These are phyloP conservation scores for Chaetomium sp. DNA, from an alignment of 2,329 filamentous ascomycete species.

Conservation along the genomic window DNA sequence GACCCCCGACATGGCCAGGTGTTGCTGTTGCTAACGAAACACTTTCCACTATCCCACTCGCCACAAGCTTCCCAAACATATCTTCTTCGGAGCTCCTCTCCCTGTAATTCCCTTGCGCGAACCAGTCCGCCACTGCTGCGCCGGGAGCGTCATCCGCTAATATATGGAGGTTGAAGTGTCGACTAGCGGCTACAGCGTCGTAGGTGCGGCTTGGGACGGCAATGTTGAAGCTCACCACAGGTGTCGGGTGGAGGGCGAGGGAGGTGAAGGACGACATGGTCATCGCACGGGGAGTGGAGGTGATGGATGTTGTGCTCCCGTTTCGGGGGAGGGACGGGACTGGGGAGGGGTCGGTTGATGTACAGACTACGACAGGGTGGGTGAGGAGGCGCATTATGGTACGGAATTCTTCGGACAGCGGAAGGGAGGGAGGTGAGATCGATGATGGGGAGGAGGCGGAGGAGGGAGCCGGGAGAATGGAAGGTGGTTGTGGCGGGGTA, in stretches of 20 bases:
- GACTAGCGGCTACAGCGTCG: constrained; percentile 40
- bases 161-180: constrained; percentile 50
- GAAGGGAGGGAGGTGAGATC: not conserved
- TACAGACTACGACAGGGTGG: constrained; percentile 51
- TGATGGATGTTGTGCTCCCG: not conserved
- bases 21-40: too few relatives aligned
- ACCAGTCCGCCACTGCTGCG: constrained; percentile 45
- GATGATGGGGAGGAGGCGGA: constrained; percentile 13
- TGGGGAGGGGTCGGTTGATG: constrained; percentile 32
- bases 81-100: constrained; percentile 19
- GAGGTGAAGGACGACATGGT: constrained; percentile 57
- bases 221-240: constrained; percentile 52
- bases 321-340: not conserved
- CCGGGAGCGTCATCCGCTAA: constrained; percentile 42
- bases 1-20: too few relatives aligned
- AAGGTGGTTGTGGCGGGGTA: constrained; percentile 29
- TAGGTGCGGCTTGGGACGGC: constrained; percentile 50
- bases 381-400: constrained; percentile 48
- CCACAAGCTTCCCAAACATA: constrained; percentile 34
- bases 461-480: constrained; percentile 29
- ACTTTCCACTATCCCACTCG: too few relatives aligned
- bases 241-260: constrained; percentile 44
- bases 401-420: constrained; percentile 40
- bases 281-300: constrained; percentile 40
- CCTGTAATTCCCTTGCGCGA: constrained; percentile 43